These are phyloP conservation scores for Populus ilicifolia DNA, from an alignment of 345 rosid genomes.

Conservation along the genomic window DNA sequence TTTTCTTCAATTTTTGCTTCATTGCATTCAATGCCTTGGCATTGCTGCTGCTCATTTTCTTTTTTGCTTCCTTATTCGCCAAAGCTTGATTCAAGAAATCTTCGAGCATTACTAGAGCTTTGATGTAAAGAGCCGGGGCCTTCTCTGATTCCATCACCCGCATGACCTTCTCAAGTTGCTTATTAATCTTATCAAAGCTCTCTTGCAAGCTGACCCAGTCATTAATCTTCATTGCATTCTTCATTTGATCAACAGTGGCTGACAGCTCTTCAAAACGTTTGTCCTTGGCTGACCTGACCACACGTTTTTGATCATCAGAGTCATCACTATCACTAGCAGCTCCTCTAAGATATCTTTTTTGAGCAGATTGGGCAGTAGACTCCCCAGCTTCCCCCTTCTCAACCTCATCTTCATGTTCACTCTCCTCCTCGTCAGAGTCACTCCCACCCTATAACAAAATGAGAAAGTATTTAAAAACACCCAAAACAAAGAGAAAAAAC, in stretches of 20 bases:
- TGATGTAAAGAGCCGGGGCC: constrained; percentile 66
- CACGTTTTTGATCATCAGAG: constrained; percentile 64
- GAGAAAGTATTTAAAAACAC: background rate
- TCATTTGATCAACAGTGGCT: constrained; percentile 67
- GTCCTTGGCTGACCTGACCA: constrained; percentile 82
- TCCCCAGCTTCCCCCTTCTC: constrained; percentile 37
- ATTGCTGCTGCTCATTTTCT: constrained; percentile 93
- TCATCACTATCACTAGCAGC: constrained; percentile 67
- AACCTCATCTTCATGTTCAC: constrained; percentile 45
- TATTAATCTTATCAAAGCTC: constrained; percentile 78
- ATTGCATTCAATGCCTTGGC: constrained; percentile 90
- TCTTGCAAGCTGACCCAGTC: constrained; percentile 90
- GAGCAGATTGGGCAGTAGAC: constrained; percentile 20
- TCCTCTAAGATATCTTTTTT: constrained; percentile 47
- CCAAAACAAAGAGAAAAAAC: background rate
- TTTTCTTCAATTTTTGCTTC: constrained; percentile 90
- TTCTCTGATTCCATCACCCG: constrained; percentile 67
- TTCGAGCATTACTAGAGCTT: constrained; percentile 82
- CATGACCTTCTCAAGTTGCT: constrained; percentile 94
- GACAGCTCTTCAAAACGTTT: constrained; percentile 84
- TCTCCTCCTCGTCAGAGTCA: constrained; percentile 60
- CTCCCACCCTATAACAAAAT: constrained; percentile 46
- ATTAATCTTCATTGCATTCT: constrained; percentile 90
- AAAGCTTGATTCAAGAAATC: constrained; percentile 71
- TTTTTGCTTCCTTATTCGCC: constrained; percentile 93